Evolutionary conservation across 441 rosid species (phyloP).

Genomic region (Pelargonium citronellum): DNA sequence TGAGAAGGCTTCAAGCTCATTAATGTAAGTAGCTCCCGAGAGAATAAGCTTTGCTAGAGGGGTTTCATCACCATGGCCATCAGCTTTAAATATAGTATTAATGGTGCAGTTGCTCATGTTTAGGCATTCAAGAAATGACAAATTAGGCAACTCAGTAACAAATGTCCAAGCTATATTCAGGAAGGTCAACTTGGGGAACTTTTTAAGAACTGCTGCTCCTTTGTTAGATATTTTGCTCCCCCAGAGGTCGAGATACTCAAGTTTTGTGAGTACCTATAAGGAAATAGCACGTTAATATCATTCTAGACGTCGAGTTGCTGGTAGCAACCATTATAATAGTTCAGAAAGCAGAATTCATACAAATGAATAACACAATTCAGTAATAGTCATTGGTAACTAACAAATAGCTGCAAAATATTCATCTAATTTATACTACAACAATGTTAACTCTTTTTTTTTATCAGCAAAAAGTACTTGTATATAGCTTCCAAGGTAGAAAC

Average conservation of each 20-base stretch:
- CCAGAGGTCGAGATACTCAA: slow-evolving; percentile 82
- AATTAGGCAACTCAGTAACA: slow-evolving; percentile 53
- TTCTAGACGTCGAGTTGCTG: not conserved
- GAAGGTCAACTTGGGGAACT: slow-evolving; percentile 57
- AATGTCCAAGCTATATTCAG: slow-evolving; percentile 79
- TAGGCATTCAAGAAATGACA: slow-evolving; percentile 60
- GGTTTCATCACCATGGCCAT: slow-evolving; percentile 37
- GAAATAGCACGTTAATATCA: slow-evolving; percentile 10
- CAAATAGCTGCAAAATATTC: slow-evolving; percentile 4
- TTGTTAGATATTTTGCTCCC: slow-evolving; percentile 68
- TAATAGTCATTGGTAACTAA: not conserved
- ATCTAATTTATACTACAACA: not conserved
- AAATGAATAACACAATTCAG: not conserved
- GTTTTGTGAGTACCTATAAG: slow-evolving; percentile 60
- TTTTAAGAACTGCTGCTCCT: slow-evolving; percentile 46
- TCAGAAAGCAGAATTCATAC: slow-evolving; percentile 7
- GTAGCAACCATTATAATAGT: not conserved
- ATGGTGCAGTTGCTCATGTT: slow-evolving; percentile 73
- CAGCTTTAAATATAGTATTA: slow-evolving; percentile 37
- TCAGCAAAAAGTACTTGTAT: too few relatives aligned
- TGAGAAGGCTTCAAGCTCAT: slow-evolving; percentile 49
- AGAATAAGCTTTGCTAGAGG: slow-evolving; percentile 51
- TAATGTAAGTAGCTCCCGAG: slow-evolving; percentile 56
- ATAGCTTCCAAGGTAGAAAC: too few relatives aligned
- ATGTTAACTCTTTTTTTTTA: not conserved